These are phyloP conservation scores for Carex pumila DNA, from an alignment of 176 grass and related monocot genomes.

Conservation along the genomic window DNA sequence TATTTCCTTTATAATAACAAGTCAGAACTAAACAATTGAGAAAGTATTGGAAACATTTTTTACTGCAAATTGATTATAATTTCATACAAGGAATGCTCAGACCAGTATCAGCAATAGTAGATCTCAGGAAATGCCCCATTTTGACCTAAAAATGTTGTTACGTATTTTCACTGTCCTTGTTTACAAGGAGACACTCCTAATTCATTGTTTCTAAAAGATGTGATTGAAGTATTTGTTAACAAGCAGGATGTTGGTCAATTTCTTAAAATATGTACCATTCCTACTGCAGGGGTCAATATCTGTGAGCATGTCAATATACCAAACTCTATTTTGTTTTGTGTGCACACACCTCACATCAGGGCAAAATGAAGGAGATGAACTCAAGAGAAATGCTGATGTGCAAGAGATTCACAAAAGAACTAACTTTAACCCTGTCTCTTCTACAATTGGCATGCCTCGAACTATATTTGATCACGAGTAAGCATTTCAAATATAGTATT, in stretches of 20 bases:
- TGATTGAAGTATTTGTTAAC: background rate
- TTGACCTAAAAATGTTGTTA: background rate
- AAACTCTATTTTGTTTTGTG: constrained; percentile 78
- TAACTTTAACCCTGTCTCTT: constrained; percentile 44
- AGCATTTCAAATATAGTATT: constrained; percentile 19
- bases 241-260: background rate
- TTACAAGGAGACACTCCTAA: background rate
- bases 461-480: constrained; percentile 73
- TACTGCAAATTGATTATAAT: background rate
- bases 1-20: background rate
- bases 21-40: background rate
- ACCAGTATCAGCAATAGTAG: background rate
- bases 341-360: constrained; percentile 82
- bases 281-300: constrained; percentile 84
- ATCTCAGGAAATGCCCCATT: background rate
- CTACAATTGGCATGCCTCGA: constrained; percentile 30
- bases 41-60: background rate
- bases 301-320: constrained; percentile 92
- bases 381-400: constrained; percentile 74
- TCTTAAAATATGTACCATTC: background rate
- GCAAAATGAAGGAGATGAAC: constrained; percentile 63
- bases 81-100: background rate
- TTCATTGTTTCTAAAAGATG: background rate
- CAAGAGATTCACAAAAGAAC: constrained; percentile 72
- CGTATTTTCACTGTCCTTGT: background rate